These are phyloP conservation scores for Botrytis tulipae DNA, from an alignment of 2,329 filamentous ascomycete species.

Conservation along the genomic window DNA sequence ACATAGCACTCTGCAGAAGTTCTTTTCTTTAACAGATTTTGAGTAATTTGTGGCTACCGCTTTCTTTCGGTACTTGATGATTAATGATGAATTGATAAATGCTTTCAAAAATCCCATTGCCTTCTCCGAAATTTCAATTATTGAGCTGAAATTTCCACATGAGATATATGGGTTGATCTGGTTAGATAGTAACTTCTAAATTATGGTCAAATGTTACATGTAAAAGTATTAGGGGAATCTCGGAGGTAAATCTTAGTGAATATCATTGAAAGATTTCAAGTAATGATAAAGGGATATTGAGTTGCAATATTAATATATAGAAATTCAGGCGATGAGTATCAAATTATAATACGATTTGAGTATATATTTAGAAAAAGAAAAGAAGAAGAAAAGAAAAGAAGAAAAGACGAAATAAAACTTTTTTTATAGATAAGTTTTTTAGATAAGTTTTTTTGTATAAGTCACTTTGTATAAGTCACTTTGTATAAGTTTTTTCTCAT, in stretches of 20 bases:
- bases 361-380: no score
- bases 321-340: neutral
- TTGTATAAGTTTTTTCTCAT: no score
- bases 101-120: neutral
- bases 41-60: neutral
- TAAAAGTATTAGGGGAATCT: neutral
- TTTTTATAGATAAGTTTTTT: no score
- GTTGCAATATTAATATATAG: neutral
- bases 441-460: no score
- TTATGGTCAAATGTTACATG: no score
- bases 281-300: neutral
- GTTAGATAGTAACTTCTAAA: no score
- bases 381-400: no score
- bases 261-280: neutral
- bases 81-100: neutral
- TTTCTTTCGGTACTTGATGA: neutral
- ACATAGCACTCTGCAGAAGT: no score
- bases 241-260: neutral
- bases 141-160: neutral
- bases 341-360: no score
- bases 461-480: no score
- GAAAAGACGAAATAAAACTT: no score
- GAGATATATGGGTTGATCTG: rapidly evolving
- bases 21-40: neutral
- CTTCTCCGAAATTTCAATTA: neutral